Base-by-base conservation (phyloP, 1,284 basidiomycete species). In the Marasmius tenuissimus region DNA sequence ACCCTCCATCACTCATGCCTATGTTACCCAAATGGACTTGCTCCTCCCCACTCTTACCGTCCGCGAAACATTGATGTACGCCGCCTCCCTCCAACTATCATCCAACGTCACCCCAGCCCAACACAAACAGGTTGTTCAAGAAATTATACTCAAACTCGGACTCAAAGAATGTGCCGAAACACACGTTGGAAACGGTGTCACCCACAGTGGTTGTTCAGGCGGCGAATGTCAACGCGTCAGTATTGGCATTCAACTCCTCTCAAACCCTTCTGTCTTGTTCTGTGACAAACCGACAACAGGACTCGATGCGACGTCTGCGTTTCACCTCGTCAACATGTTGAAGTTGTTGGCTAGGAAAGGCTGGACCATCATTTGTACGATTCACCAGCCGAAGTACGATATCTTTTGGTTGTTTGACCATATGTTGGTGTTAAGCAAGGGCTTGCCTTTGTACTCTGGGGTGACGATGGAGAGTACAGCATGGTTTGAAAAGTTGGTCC, bases 341-440 rank as follows among this genome's bases (percentile, higher is more conserved):
- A 76, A 72, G 3, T 72, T 74, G 0, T 78, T 85, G 16, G 78
- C 83, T 10, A 72, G 73, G 27, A 72, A 77, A 50, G 78, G 78
- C 0, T 75, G 82, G 0, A 81, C 80, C 0, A 74, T 85, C 56
- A 76, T 84, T 35, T 70, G 83, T 27, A 78, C 77, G 2, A 74
- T 85, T 14, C 83, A 85, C 65, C 80, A 82, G 27, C 83, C 83
- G 0, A 76, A 82, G 4, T 81, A 81, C 16, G 83, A 84, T 59
- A 81, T 81, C 0, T 84, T 80, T 65, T 61, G 67, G 0, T 69
- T 84, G 14, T 82, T 84, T 63, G 77, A 81, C 64, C 70, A 75
- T 1, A 73, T 84, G 54, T 71, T 76, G 14, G 72, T 85, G 2
- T 69, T 85, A 11, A 76, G 78, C 14, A 76, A 76, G 64, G 81